A percentile compares a stretch with the other conserved stretches of the same genome.
phyloP scores from a whole-genome alignment of 192 early-diverging fungal genomes.

The Physocladia obscura region DNA sequence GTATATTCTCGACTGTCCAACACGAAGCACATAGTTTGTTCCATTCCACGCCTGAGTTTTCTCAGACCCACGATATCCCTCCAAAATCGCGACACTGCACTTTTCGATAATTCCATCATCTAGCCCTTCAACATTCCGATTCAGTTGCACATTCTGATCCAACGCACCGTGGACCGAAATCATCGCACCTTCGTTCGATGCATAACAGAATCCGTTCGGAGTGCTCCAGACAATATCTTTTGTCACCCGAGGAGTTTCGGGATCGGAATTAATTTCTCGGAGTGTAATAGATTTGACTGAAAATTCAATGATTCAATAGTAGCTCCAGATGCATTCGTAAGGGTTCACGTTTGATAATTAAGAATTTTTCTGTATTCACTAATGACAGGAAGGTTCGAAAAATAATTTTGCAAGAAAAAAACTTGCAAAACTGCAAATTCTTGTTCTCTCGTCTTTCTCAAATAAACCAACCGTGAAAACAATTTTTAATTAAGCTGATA shows the following conservation, averaged over 20 bases:
- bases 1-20: slow-evolving; percentile 13
- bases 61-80: not conserved
- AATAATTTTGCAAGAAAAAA: slow-evolving; percentile 4
- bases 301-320: not conserved
- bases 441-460: slow-evolving; percentile 61
- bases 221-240: slow-evolving; percentile 14
- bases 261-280: not conserved
- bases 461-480: slow-evolving; percentile 79
- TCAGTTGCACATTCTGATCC: slow-evolving; percentile 4
- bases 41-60: slow-evolving; percentile 15
- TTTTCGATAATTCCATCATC: slow-evolving; percentile 13
- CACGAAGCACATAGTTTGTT: slow-evolving; percentile 11
- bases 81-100: not conserved
- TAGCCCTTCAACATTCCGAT: not conserved
- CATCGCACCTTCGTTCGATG: not conserved
- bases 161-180: not conserved
- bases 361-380: slow-evolving; percentile 51
- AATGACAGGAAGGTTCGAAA: slow-evolving; percentile 55
- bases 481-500: too few species aligned
- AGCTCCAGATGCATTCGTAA: not conserved
- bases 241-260: not conserved
- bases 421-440: slow-evolving; percentile 51
- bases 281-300: not conserved
- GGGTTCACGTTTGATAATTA: slow-evolving; percentile 48
- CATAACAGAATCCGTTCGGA: slow-evolving; percentile 28